phyloP scores from a whole-genome alignment of 495 filamentous ascomycete genomes.

The Hypoxylon subgilvum region DNA sequence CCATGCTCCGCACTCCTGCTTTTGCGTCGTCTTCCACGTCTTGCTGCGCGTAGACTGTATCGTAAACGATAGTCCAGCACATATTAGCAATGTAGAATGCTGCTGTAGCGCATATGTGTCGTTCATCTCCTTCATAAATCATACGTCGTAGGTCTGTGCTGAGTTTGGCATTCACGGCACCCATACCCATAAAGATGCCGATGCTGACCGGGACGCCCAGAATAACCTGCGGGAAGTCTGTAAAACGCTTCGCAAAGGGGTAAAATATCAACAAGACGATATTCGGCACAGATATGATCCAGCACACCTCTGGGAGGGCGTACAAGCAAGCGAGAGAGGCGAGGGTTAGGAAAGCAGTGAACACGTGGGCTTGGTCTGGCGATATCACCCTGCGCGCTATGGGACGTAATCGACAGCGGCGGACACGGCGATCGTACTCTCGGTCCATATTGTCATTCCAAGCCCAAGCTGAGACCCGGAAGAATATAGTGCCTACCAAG shows the following conservation, averaged over 20 bases:
- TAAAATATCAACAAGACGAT: too few species aligned
- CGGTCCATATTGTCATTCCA: slow-evolving; percentile 52
- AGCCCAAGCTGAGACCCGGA: slow-evolving; percentile 43
- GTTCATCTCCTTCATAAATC: too few species aligned
- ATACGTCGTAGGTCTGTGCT: too few species aligned
- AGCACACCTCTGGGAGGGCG: too few species aligned
- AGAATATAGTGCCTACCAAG: slow-evolving; percentile 44
- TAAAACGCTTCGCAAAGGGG: too few species aligned
- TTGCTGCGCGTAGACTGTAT: slow-evolving; percentile 54
- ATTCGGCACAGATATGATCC: too few species aligned
- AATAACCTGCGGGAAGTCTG: too few species aligned
- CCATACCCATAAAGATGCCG: too few species aligned
- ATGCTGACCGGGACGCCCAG: too few species aligned
- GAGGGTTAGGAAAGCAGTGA: slow-evolving; percentile 11
- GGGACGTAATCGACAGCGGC: slow-evolving; percentile 42
- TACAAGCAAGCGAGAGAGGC: too few species aligned
- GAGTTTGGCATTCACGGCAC: too few species aligned
- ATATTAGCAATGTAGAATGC: slow-evolving; percentile 4
- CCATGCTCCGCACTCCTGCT: slow-evolving; percentile 46
- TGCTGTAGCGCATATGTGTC: too few species aligned
- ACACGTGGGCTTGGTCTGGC: slow-evolving; percentile 38
- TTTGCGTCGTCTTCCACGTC: slow-evolving; percentile 51
- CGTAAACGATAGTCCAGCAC: slow-evolving; percentile 48
- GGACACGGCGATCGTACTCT: slow-evolving; percentile 39
- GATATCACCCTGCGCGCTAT: slow-evolving; percentile 45